Base-by-base conservation (phyloP, 805 yeast genomes). In the Kodamaea neixiangensis region DNA sequence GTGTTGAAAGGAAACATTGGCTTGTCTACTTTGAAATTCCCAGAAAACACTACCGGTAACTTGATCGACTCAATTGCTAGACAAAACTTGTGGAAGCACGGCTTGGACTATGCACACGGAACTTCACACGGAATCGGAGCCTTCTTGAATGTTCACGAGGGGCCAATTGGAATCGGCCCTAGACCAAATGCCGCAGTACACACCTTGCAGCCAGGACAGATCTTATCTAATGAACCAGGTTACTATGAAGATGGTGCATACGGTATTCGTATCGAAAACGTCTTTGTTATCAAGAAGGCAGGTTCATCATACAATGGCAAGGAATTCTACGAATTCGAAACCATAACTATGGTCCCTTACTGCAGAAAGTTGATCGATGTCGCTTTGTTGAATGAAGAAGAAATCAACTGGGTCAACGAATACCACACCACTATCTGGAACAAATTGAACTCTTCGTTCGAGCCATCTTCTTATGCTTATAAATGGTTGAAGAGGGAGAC, bases 281-380 rank as follows among this genome's bases (percentile, higher is more conserved):
- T 80, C 61, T 72, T 81, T 73, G 73, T 61, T 51, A 76, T 78
- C 38, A 74, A 73, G 54, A 74, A 72, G 44, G 59, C 71, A 44
- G 78, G 73, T 7, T 64, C 60, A 48, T 34, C 59, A 0, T 80
- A 77, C 66, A 84, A 82, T 48, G 88, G 82, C 45, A 76, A 73
- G 57, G 68, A 71, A 51, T 86, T 81, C 62, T 78, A 82, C 46
- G 82, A 80, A 53, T 91, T 94, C 65, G 96, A 89, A 54, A 90
- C 96, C 57, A 72, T 90, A 47, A 93, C 98, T 0, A 67, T 84
- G 58, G 88, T 89, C 17, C 99, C 99, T 15, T 87, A 87, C 67
- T 89, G 96, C 66, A 77, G 76, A 55, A 83, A 80, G 46, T 77
- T 93, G 63, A 90, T 92, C 52, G 89, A 91, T 62, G 65, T 58